These are phyloP conservation scores for Niebla homalea DNA, from an alignment of 495 filamentous ascomycete genomes.

Conservation along the genomic window DNA sequence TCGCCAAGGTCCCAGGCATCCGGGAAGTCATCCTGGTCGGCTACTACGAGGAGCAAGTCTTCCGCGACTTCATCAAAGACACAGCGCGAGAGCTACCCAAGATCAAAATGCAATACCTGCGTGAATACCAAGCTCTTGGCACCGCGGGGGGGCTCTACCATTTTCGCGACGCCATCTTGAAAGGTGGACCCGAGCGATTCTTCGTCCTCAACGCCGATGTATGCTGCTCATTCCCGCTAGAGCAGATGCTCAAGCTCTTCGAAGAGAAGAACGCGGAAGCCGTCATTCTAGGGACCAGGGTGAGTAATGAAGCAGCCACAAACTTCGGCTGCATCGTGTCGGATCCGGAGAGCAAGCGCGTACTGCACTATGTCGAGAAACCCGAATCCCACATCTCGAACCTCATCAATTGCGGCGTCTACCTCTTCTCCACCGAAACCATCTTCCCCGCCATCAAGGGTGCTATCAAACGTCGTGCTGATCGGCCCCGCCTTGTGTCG, in stretches of 20 bases:
- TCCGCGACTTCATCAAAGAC: conserved; percentile 96
- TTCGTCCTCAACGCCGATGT: conserved; percentile 98
- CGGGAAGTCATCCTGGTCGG: conserved; percentile 95
- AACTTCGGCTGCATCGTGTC: conserved; percentile 99
- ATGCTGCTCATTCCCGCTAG: conserved; percentile 96
- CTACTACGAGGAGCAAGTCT: conserved; percentile 95
- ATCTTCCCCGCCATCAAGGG: conserved; percentile 94
- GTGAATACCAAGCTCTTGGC: conserved; percentile 93
- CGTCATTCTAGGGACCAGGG: conserved; percentile 87
- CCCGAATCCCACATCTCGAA: conserved; percentile 97
- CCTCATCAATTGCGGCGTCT: conserved; percentile 98
- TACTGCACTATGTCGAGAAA: conserved; percentile 99
- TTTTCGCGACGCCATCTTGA: conserved; percentile 98
- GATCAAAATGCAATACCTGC: conserved; percentile 86
- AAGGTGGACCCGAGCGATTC: conserved; percentile 85
- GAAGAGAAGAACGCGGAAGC: conserved; percentile 95
- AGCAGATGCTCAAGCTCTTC: conserved; percentile 86
- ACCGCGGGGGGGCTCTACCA: conserved; percentile 97
- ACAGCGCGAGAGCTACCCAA: conserved; percentile 71
- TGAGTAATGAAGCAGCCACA: conserved; percentile 78
- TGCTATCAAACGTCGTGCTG: conserved; percentile 90
- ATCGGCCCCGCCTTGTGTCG: conserved; percentile 77
- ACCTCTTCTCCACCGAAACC: conserved; percentile 87
- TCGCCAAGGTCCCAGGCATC: conserved; percentile 82
- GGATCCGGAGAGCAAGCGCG: conserved; percentile 85